These are phyloP conservation scores for Echria macrotheca DNA, from an alignment of 495 filamentous ascomycete genomes.

Conservation along the genomic window DNA sequence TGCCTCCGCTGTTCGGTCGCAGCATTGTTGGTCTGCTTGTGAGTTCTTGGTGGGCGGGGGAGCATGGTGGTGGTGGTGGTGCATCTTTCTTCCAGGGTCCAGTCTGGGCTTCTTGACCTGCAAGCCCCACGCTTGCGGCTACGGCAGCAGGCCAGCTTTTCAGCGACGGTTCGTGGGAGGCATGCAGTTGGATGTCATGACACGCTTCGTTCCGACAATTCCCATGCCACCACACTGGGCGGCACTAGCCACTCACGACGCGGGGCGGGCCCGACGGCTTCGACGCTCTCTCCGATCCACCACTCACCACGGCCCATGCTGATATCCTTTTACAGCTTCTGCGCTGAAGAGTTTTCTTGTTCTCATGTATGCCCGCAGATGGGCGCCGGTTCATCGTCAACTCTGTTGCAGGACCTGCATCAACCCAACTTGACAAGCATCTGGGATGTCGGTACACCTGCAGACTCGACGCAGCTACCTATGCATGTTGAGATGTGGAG, in stretches of 20 bases:
- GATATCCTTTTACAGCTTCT: slow-evolving; percentile 25
- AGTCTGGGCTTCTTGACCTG: slow-evolving; percentile 1
- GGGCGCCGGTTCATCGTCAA: slow-evolving; percentile 2
- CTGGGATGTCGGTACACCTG: slow-evolving; percentile 1
- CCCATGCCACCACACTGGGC: slow-evolving; percentile 16
- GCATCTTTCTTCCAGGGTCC: slow-evolving; percentile 3
- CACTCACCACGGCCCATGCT: slow-evolving; percentile 15
- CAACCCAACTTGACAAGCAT: background rate
- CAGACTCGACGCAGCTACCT: background rate
- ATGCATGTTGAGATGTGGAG: slow-evolving; percentile 6
- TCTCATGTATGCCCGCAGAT: slow-evolving; percentile 7
- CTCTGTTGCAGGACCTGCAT: slow-evolving; percentile 13
- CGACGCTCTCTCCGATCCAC: slow-evolving; percentile 22
- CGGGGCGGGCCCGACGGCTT: background rate
- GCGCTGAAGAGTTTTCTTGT: slow-evolving; percentile 17
- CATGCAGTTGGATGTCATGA: slow-evolving; percentile 1
- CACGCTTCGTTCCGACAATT: slow-evolving; percentile 17
- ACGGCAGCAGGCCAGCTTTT: slow-evolving; percentile 2
- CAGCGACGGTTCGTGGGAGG: no score
- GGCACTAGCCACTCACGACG: slow-evolving; percentile 13
- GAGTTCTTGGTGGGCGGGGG: no score
- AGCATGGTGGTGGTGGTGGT: background rate
- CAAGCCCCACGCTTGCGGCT: slow-evolving; percentile 11
- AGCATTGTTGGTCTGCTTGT: background rate
- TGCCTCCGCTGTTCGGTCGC: slow-evolving; percentile 13